Percentiles rank a stretch among this genome's conserved stretches.
Evolutionary conservation across 768 basidiomycete species (phyloP).

Genomic region (Pulveroboletus sp.): DNA sequence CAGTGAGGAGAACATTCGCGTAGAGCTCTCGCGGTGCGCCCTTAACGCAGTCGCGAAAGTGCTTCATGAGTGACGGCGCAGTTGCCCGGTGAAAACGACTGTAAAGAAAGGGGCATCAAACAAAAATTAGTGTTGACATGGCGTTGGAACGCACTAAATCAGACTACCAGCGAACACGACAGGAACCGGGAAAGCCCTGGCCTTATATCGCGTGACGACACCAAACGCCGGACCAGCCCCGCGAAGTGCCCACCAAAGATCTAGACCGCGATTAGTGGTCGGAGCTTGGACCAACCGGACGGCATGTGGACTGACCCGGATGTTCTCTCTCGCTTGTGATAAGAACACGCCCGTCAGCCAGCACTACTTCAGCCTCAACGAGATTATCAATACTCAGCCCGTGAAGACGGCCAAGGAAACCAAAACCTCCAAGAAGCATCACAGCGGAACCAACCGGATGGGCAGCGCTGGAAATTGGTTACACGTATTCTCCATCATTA

Average conservation of each 20-base stretch:
- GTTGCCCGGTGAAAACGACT: slow-evolving; percentile 88
- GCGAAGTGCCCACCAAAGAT: slow-evolving; percentile 85
- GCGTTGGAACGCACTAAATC: slow-evolving; percentile 63
- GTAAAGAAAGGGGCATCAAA: slow-evolving; percentile 6
- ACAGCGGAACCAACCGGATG: slow-evolving; percentile 77
- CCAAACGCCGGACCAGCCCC: slow-evolving; percentile 83
- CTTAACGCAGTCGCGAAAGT: slow-evolving; percentile 92
- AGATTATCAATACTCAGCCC: slow-evolving; percentile 88
- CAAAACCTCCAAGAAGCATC: slow-evolving; percentile 86
- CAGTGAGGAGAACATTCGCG: slow-evolving; percentile 85
- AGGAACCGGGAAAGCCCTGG: slow-evolving; percentile 83
- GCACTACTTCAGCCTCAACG: slow-evolving; percentile 88
- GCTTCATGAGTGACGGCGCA: slow-evolving; percentile 81
- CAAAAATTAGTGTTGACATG: neutral
- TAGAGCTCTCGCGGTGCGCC: slow-evolving; percentile 84
- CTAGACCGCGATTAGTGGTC: slow-evolving; percentile 34
- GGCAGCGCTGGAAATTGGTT: slow-evolving; percentile 52
- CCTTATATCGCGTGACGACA: slow-evolving; percentile 85
- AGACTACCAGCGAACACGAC: slow-evolving; percentile 91
- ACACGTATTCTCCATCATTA: slow-evolving; percentile 1
- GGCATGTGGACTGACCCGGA: slow-evolving; percentile 44
- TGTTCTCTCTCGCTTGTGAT: slow-evolving; percentile 69
- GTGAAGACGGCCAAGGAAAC: slow-evolving; percentile 76
- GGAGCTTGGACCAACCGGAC: neutral
- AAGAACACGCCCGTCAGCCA: slow-evolving; percentile 85